phyloP scores from a whole-genome alignment of 2,329 filamentous ascomycete genomes.

The Thielaviopsis punctulata region DNA sequence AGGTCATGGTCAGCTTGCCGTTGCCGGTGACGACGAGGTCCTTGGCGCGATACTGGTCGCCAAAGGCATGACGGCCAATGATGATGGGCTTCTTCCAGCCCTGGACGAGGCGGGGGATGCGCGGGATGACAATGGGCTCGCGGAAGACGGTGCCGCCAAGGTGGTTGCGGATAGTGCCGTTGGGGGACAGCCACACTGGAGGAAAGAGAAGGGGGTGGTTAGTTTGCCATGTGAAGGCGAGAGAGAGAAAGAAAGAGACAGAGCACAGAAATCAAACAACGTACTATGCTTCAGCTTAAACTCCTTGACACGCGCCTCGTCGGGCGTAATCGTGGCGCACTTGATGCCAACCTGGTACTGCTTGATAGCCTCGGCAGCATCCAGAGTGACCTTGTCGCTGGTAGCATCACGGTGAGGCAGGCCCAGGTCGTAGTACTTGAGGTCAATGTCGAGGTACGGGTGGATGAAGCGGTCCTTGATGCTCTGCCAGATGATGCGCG shows the following conservation, averaged over 20 bases:
- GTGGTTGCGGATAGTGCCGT: constrained; percentile 66
- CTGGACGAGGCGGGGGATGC: constrained; percentile 80
- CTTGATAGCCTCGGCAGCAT: constrained; percentile 93
- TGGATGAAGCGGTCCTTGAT: constrained; percentile 99
- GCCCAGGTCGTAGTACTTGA: constrained; percentile 95
- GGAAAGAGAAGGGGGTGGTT: constrained; percentile 3
- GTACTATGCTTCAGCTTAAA: constrained; percentile 97
- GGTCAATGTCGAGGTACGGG: constrained; percentile 89
- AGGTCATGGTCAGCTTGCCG: constrained; percentile 88
- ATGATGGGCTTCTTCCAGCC: constrained; percentile 99
- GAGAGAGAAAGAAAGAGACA: not conserved
- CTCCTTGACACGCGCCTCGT: constrained; percentile 90
- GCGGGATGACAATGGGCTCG: constrained; percentile 91
- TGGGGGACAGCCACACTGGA: constrained; percentile 91
- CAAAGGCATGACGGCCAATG: constrained; percentile 95
- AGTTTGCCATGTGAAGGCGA: not conserved
- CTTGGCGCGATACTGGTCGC: constrained; percentile 96
- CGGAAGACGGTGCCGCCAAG: constrained; percentile 94
- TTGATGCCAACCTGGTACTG: constrained; percentile 98
- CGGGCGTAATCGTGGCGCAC: constrained; percentile 96
- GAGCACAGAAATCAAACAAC: constrained; percentile 17
- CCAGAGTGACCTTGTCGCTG: constrained; percentile 86
- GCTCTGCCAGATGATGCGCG: constrained; percentile 93
- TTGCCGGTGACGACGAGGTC: constrained; percentile 68
- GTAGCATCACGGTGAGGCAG: constrained; percentile 91